Conservation (phyloP, 2,329 filamentous ascomycete genomes). For the Colletotrichum magnum region DNA sequence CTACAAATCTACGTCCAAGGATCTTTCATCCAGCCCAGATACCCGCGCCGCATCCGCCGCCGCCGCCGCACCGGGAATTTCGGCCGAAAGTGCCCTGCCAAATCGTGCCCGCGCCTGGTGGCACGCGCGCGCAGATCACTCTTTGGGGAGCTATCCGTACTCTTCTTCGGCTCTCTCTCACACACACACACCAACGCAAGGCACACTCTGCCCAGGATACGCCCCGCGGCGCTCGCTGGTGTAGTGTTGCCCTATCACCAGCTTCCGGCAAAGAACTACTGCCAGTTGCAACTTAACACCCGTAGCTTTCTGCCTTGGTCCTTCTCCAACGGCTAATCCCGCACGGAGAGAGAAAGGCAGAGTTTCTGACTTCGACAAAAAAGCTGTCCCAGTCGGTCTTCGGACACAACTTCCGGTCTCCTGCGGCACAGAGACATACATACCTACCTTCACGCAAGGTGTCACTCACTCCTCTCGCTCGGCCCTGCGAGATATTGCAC, state of each 20-base stretch:
- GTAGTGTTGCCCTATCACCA: neutral
- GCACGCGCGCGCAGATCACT: too few relatives aligned
- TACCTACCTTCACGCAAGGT: neutral
- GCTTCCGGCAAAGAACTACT: neutral
- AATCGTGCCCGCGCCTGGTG: too few relatives aligned
- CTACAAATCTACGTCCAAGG: too few relatives aligned
- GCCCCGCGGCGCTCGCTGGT: neutral
- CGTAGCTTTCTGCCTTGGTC: neutral
- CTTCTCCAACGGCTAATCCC: neutral
- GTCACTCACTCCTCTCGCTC: constrained; percentile 3
- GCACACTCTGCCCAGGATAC: neutral
- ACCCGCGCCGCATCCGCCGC: too few relatives aligned
- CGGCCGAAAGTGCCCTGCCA: too few relatives aligned
- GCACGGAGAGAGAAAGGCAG: too few relatives aligned
- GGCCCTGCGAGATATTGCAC: constrained; percentile 17
- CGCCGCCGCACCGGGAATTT: too few relatives aligned
- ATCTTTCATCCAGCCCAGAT: too few relatives aligned
- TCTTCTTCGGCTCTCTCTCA: too few relatives aligned
- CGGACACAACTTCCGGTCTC: neutral
- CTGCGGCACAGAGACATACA: neutral
- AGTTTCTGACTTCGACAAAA: neutral
- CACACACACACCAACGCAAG: too few relatives aligned
- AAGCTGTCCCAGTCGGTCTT: neutral
- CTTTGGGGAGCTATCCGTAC: too few relatives aligned
- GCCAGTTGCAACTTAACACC: neutral